These are phyloP conservation scores for Actinomucor elegans DNA, from an alignment of 371 early-diverging fungal species.

Conservation along the genomic window DNA sequence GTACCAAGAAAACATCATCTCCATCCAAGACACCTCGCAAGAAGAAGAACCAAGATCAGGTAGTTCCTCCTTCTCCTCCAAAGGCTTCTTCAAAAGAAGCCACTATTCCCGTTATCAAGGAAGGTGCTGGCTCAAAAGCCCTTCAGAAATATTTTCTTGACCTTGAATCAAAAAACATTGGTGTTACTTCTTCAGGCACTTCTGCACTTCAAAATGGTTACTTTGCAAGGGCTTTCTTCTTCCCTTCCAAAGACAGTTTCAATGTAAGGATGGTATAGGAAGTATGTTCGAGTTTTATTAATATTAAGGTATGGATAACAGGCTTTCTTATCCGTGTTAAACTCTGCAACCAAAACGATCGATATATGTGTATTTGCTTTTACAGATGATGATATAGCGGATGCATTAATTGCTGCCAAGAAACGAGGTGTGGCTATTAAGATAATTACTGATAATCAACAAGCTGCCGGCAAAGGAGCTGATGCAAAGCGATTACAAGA, in stretches of 20 bases:
- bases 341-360: constrained; percentile 52
- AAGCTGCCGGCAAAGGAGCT: constrained; percentile 56
- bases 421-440: constrained; percentile 52
- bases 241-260: constrained; percentile 68
- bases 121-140: constrained; percentile 37
- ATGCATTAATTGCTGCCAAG: constrained; percentile 57
- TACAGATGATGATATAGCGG: constrained; percentile 67
- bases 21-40: constrained; percentile 7
- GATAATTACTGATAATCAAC: constrained; percentile 66
- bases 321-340: constrained; percentile 53
- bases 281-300: too few relatives aligned
- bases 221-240: constrained; percentile 55
- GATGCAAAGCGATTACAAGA: constrained; percentile 56
- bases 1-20: neutral
- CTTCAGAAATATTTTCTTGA: constrained; percentile 25
- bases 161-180: neutral
- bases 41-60: constrained; percentile 21
- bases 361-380: constrained; percentile 68
- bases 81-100: constrained; percentile 9
- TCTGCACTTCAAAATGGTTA: constrained; percentile 27
- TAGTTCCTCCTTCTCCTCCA: constrained; percentile 4
- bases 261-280: constrained; percentile 36
- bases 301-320: too few relatives aligned
- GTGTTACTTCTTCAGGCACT: constrained; percentile 3
- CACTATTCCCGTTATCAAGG: constrained; percentile 13